These are phyloP conservation scores for Penicillium palitans DNA, from an alignment of 2,329 filamentous ascomycete genomes.

Conservation along the genomic window DNA sequence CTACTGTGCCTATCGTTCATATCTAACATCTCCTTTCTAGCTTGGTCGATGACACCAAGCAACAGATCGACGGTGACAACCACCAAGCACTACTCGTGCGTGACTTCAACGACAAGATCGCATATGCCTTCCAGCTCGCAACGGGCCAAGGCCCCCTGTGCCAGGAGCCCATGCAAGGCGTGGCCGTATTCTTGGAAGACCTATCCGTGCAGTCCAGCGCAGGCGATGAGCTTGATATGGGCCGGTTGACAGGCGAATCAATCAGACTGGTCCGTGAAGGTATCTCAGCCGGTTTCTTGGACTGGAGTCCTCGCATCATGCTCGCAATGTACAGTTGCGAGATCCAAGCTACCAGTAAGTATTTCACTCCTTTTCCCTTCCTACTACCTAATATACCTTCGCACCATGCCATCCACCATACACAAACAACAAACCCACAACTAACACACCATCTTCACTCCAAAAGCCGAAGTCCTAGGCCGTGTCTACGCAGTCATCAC, in stretches of 20 bases:
- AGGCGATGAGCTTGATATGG: conserved; percentile 59
- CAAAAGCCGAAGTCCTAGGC: conserved; percentile 80
- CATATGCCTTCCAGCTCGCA: conserved; percentile 90
- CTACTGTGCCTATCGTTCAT: not conserved
- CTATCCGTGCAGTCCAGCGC: conserved; percentile 60
- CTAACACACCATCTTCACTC: conserved; percentile 20
- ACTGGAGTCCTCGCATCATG: conserved; percentile 94
- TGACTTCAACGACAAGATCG: conserved; percentile 85
- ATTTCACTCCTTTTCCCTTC: conserved; percentile 13
- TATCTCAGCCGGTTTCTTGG: conserved; percentile 83
- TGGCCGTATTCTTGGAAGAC: conserved; percentile 87
- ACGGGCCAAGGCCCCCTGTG: conserved; percentile 87
- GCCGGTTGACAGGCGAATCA: conserved; percentile 85
- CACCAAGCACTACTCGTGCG: conserved; percentile 46
- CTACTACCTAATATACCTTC: not conserved
- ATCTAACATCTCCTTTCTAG: conserved; percentile 21
- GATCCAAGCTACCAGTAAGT: conserved; percentile 84
- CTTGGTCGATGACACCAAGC: conserved; percentile 41
- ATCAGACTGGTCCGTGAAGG: conserved; percentile 84
- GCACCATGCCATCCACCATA: not conserved
- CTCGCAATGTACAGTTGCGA: conserved; percentile 98
- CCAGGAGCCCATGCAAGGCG: conserved; percentile 87
- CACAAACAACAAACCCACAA: not conserved
- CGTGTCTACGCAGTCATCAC: conserved; percentile 98
- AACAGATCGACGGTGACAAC: conserved; percentile 29